These are phyloP conservation scores for Microdochium bolleyi DNA, from an alignment of 2,329 filamentous ascomycete genomes.

Conservation along the genomic window DNA sequence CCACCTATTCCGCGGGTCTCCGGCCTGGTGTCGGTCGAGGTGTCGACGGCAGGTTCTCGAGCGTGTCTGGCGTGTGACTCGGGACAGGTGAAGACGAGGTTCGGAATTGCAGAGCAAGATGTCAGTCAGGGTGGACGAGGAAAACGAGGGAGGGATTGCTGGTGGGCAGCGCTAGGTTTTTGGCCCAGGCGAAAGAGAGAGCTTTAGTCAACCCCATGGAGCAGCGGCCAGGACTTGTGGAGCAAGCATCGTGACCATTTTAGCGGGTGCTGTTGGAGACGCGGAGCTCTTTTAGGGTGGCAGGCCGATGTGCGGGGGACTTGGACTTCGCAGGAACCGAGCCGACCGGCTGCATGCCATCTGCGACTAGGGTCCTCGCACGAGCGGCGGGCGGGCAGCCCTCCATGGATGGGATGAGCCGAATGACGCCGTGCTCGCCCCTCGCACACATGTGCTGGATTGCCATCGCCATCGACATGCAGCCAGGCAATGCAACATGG, in stretches of 20 bases:
- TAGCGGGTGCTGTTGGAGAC: background rate
- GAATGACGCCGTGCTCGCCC: no score
- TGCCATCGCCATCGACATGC: background rate
- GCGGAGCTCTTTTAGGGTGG: background rate
- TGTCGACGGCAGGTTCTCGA: no score
- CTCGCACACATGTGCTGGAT: no score
- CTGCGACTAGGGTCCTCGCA: background rate
- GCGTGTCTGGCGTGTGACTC: no score
- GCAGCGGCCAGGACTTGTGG: background rate
- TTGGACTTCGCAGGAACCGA: background rate
- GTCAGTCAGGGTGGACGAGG: no score
- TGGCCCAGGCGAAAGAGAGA: background rate
- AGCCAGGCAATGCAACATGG: no score
- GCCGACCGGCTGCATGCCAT: background rate
- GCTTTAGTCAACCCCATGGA: background rate
- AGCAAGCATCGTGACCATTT: background rate
- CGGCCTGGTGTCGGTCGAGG: background rate
- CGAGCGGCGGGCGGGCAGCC: no score
- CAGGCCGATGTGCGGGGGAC: background rate
- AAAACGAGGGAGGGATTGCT: background rate
- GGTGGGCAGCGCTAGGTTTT: background rate
- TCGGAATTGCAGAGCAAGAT: no score
- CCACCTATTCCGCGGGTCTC: background rate
- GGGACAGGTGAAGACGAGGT: no score
- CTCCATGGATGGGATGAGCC: no score